Evolutionary conservation across 176 grass and related monocot genomes (phyloP).

Genomic region (Eleusine indica): DNA sequence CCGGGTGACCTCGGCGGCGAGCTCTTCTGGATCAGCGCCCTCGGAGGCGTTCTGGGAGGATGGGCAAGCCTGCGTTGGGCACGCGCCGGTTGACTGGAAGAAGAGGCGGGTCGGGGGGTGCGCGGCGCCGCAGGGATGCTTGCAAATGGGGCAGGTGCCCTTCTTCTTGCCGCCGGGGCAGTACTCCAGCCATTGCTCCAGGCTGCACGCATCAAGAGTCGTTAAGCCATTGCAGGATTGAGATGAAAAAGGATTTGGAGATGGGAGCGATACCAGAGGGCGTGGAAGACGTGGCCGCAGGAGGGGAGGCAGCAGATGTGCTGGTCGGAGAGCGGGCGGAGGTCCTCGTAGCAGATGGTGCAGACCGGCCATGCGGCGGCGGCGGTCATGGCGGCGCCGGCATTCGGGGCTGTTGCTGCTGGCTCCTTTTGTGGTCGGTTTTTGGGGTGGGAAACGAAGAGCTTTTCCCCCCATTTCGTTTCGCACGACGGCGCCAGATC

Average conservation of each 20-base stretch:
- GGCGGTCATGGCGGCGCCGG: slow-evolving; percentile 37
- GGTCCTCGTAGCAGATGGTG: slow-evolving; percentile 96
- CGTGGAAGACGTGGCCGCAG: slow-evolving; percentile 98
- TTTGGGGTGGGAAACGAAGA: slow-evolving; percentile 3
- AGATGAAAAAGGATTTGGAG: background rate
- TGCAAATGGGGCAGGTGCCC: slow-evolving; percentile 89
- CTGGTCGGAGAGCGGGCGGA: slow-evolving; percentile 71
- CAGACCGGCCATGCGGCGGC: slow-evolving; percentile 77
- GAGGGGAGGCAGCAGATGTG: slow-evolving; percentile 75
- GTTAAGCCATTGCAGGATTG: background rate
- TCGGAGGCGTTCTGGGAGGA: background rate
- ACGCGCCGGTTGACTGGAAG: slow-evolving; percentile 77
- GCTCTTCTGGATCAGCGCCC: slow-evolving; percentile 40
- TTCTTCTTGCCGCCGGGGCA: slow-evolving; percentile 79
- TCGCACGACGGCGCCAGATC: slow-evolving; percentile 37
- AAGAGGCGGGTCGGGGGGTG: slow-evolving; percentile 77
- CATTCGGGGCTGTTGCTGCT: slow-evolving; percentile 27
- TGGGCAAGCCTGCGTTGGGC: slow-evolving; percentile 24
- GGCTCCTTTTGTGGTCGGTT: slow-evolving; percentile 27
- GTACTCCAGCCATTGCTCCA: slow-evolving; percentile 98
- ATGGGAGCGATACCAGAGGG: slow-evolving; percentile 62
- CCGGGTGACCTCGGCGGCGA: slow-evolving; percentile 60
- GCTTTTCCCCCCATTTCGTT: slow-evolving; percentile 23
- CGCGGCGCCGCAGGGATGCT: slow-evolving; percentile 64
- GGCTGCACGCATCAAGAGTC: slow-evolving; percentile 34